A percentile compares a stretch with the other conserved stretches of the same genome.
These are phyloP conservation scores for Sclerotinia sclerotiorum DNA, from an alignment of 2,329 filamentous ascomycete genomes.

Conservation along the genomic window DNA sequence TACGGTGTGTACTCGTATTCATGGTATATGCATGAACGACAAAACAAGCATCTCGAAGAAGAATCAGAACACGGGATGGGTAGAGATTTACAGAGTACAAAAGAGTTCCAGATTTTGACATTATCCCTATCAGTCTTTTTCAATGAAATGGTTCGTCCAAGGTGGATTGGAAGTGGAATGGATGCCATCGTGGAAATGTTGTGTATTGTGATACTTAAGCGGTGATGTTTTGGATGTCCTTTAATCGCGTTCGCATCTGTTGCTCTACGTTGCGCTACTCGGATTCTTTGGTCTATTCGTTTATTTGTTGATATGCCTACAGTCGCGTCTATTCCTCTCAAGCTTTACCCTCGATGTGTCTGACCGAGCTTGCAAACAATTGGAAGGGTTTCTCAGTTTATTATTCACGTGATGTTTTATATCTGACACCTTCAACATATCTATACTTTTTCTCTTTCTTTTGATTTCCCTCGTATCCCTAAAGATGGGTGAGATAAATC, in stretches of 20 bases:
- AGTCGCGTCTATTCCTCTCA: not conserved
- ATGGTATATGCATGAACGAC: slow-evolving; percentile 19
- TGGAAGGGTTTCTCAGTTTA: not conserved
- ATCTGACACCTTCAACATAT: not conserved
- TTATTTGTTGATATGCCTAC: not conserved
- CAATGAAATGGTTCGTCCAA: not conserved
- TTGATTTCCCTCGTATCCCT: not conserved
- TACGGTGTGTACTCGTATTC: slow-evolving; percentile 5
- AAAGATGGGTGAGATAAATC: not conserved
- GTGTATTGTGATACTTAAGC: not conserved
- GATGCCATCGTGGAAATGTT: not conserved
- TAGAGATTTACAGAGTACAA: not conserved
- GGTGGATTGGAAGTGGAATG: not conserved
- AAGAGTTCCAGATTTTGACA: not conserved
- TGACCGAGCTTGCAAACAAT: not conserved
- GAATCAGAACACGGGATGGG: slow-evolving; percentile 1
- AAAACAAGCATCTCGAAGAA: not conserved
- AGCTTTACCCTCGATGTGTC: not conserved
- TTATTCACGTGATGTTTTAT: not conserved
- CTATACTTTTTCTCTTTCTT: not conserved
- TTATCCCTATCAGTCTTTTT: not conserved
- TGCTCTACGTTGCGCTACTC: not conserved
- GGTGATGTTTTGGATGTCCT: not conserved
- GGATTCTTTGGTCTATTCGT: not conserved
- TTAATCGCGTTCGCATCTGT: not conserved